Base-by-base conservation (phyloP, 2,329 filamentous ascomycete genomes). In the Claviceps sp. region DNA sequence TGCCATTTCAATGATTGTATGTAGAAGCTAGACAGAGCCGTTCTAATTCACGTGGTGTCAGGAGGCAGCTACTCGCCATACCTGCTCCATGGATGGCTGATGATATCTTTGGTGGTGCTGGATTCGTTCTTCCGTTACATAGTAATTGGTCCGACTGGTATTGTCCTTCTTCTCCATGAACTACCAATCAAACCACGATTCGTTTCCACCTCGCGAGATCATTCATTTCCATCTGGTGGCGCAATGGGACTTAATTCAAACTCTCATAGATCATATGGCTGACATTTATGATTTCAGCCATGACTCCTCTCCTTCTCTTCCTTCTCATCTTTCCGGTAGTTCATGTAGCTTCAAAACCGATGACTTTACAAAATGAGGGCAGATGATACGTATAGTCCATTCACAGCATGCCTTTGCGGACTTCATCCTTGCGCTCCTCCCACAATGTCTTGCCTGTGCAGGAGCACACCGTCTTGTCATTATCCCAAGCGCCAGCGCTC, bases 401-500 rank as follows among this genome's bases (percentile, higher is more conserved):
- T 81, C 68, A 96, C 60, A 93, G 72, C 88, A 98, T 97, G 2
- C 93, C 93, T 71, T 88, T 90, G 58, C 78, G 76, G 43, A 90
- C 82, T 71, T 95, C 88, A 62, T 96, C 90, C 69, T 84, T 84
- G 60, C 93, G 81, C 75, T 98, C 93, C 69, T 98, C 87, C 93
- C 93, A 98, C 11, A 98, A 80, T 52, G 90, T 97, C 80, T 97
- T 97, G 4, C 93, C 93, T 40, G 89, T 95, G 69, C 93, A 98
- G 47, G 89, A 95, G 68, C 93, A 98, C 5, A 98, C 91, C 46
- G 87, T 95, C 77, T 97, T 98, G 66, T 96, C 89, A 62, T 98
- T 95, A 67, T 96, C 91, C 93, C 93, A 98, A 56, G 95, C 85
- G n/a, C 93, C 93, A 16, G 93, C 91, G 68, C 90, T 96, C 64